Evolutionary conservation across 192 early-diverging fungal genomes (phyloP).

Genomic region (Coemansia umbellata): DNA sequence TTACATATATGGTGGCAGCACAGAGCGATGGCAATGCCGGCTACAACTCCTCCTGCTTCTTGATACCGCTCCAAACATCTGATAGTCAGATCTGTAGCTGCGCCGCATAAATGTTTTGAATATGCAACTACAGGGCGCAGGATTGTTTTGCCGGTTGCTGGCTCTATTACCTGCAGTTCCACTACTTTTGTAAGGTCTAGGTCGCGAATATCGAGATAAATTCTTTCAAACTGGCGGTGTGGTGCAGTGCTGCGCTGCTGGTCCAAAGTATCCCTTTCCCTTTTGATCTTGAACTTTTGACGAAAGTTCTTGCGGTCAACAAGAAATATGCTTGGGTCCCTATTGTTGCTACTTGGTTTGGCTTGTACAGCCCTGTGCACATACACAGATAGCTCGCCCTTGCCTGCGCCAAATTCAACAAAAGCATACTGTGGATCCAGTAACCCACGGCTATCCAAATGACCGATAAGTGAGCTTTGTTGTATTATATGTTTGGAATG

Average conservation of each 20-base stretch:
- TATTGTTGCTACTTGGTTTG: slow-evolving; percentile 10
- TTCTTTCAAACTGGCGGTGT: slow-evolving; percentile 50
- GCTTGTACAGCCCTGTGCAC: slow-evolving; percentile 43
- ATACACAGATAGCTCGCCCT: slow-evolving; percentile 55
- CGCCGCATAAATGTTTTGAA: slow-evolving; percentile 91
- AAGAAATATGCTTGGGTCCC: slow-evolving; percentile 51
- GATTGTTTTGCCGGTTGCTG: neutral
- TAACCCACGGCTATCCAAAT: slow-evolving; percentile 61
- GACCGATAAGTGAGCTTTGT: slow-evolving; percentile 79
- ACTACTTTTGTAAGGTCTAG: slow-evolving; percentile 60
- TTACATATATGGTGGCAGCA: slow-evolving; percentile 87
- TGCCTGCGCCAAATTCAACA: slow-evolving; percentile 79
- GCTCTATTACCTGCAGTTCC: slow-evolving; percentile 11
- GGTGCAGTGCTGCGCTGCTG: neutral
- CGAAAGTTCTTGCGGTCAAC: slow-evolving; percentile 77
- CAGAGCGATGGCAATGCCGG: slow-evolving; percentile 76
- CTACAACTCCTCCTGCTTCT: slow-evolving; percentile 51
- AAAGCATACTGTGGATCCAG: slow-evolving; percentile 58
- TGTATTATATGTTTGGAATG: slow-evolving; percentile 55
- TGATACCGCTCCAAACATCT: slow-evolving; percentile 62
- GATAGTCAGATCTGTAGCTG: slow-evolving; percentile 83
- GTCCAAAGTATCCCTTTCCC: neutral
- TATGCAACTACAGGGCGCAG: slow-evolving; percentile 59
- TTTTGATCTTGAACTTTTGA: slow-evolving; percentile 56
- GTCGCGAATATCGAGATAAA: slow-evolving; percentile 84